A percentile compares a stretch with the other conserved stretches of the same genome.
Conservation (phyloP, 495 filamentous ascomycete species). For the Hypoxylon cercidicola region DNA sequence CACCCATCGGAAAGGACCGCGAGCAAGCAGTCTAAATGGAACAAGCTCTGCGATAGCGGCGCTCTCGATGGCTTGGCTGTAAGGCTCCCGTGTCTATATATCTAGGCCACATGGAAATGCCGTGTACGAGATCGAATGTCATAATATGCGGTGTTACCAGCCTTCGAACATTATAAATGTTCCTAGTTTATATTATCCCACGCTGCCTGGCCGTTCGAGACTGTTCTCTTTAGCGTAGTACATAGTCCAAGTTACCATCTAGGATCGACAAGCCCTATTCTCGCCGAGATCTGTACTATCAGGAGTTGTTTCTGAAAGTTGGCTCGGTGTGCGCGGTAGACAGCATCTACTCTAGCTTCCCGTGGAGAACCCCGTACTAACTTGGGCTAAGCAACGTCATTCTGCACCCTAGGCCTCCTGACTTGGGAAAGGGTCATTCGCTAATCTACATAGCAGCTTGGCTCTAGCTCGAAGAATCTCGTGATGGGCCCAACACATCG, state of each 20-base stretch:
- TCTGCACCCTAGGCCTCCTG: slow-evolving; percentile 20
- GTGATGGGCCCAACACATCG: slow-evolving; percentile 13
- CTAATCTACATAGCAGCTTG: slow-evolving; percentile 3
- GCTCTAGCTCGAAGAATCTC: slow-evolving; percentile 3
- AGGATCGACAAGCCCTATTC: neutral
- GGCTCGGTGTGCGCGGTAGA: slow-evolving; percentile 4
- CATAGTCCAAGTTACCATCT: slow-evolving; percentile 12
- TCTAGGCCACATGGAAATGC: slow-evolving; percentile 9
- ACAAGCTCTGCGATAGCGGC: neutral
- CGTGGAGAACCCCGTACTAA: slow-evolving; percentile 20
- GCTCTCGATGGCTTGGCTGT: neutral
- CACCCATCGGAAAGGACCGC: too few species aligned
- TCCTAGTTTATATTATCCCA: slow-evolving; percentile 2
- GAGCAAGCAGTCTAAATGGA: too few species aligned
- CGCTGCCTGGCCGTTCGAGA: slow-evolving; percentile 10
- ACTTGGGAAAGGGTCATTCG: slow-evolving; percentile 18
- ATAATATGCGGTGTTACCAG: slow-evolving; percentile 25
- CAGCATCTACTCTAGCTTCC: slow-evolving; percentile 10
- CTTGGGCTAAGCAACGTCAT: slow-evolving; percentile 28
- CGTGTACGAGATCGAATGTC: slow-evolving; percentile 8
- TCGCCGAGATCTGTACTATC: neutral
- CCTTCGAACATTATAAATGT: slow-evolving; percentile 13
- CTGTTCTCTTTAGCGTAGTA: neutral
- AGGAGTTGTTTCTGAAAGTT: neutral
- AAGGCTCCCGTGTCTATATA: neutral